Evolutionary conservation across 345 rosid species (phyloP).

Genomic region (Cardamine resedifolia): DNA sequence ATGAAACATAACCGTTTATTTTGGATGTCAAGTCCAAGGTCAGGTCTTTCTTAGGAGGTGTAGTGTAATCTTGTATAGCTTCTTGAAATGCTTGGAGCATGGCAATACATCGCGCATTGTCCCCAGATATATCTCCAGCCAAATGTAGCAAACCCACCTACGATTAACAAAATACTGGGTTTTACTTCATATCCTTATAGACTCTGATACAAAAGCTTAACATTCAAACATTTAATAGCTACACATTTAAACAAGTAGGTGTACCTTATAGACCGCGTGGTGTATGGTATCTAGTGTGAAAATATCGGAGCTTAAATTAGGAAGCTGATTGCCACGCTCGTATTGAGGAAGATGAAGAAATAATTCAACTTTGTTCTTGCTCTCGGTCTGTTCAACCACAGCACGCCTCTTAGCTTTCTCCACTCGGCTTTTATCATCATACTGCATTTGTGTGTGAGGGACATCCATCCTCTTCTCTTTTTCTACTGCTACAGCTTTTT

Average conservation of each 20-base stretch:
- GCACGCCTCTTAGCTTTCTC: conserved; percentile 75
- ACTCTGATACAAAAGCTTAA: neutral
- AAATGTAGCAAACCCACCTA: conserved; percentile 76
- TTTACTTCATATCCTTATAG: neutral
- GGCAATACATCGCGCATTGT: conserved; percentile 80
- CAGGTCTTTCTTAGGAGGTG: conserved; percentile 62
- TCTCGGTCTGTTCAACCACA: conserved; percentile 63
- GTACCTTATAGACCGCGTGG: conserved; percentile 77
- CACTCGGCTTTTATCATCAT: conserved; percentile 69
- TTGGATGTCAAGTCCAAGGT: conserved; percentile 61
- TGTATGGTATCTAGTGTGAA: conserved; percentile 66
- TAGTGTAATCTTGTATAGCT: conserved; percentile 62
- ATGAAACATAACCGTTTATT: conserved; percentile 66
- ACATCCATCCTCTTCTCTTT: conserved; percentile 72
- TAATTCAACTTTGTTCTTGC: conserved; percentile 72
- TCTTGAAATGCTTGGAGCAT: conserved; percentile 80
- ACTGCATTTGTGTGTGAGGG: conserved; percentile 74
- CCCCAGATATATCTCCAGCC: conserved; percentile 64
- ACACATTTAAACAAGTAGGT: neutral
- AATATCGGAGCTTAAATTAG: conserved; percentile 53
- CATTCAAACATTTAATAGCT: neutral
- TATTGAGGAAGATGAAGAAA: conserved; percentile 80
- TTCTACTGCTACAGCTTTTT: conserved; percentile 46
- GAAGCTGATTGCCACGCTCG: conserved; percentile 62
- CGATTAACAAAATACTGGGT: neutral